Evolutionary conservation across 2,329 filamentous ascomycete species (phyloP).

Genomic region (Claviceps monticola): DNA sequence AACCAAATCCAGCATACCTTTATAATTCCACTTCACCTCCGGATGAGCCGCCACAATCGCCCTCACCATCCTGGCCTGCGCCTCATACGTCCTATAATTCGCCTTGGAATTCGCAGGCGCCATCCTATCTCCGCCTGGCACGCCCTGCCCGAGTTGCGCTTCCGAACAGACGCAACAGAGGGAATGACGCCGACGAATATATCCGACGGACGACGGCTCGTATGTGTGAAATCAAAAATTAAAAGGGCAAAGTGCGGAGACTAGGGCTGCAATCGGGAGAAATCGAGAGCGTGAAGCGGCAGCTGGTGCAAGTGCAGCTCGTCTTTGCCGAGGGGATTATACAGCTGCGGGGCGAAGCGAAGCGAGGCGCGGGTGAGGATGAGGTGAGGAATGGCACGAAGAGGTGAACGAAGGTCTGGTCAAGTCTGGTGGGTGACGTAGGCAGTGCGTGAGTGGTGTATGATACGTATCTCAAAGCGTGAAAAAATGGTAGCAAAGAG

Average conservation of each 20-base stretch:
- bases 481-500: too few relatives aligned
- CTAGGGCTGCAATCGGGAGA: too few relatives aligned
- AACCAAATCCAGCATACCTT: slow-evolving; percentile 31
- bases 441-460: too few relatives aligned
- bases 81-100: slow-evolving; percentile 48
- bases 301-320: neutral
- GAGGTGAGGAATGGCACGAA: neutral
- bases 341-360: neutral
- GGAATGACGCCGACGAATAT: too few relatives aligned
- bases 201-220: too few relatives aligned
- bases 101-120: slow-evolving; percentile 26
- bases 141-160: too few relatives aligned
- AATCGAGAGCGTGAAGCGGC: too few relatives aligned
- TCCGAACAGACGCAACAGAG: too few relatives aligned
- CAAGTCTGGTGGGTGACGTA: neutral
- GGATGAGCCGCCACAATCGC: slow-evolving; percentile 46
- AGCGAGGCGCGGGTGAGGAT: neutral
- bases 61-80: slow-evolving; percentile 44
- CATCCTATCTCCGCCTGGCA: slow-evolving; percentile 15
- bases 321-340: neutral
- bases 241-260: too few relatives aligned
- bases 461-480: too few relatives aligned
- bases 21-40: slow-evolving; percentile 42
- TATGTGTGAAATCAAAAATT: too few relatives aligned
- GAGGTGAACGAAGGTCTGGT: neutral